Evolutionary conservation across 2,329 filamentous ascomycete genomes (phyloP).

Genomic region (Fusarium xylarioides): DNA sequence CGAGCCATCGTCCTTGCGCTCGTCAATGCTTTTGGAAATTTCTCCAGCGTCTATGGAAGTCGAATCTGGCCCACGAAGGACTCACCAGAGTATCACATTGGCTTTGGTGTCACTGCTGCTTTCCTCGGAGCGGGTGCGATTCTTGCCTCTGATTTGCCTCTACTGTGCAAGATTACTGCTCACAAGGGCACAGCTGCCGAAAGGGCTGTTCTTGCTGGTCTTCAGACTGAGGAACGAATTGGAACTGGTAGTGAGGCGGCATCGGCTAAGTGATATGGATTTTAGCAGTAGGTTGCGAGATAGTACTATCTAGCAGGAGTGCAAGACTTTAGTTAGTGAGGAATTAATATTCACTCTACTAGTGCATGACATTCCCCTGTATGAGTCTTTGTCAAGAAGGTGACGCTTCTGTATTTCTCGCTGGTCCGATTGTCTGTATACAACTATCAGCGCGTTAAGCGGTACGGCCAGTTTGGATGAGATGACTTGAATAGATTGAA

Average conservation of each 20-base stretch:
- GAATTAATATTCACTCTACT: background rate
- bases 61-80: background rate
- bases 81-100: background rate
- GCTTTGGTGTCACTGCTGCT: background rate
- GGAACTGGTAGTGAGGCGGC: background rate
- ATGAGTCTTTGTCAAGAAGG: background rate
- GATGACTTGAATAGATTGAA: background rate
- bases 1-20: background rate
- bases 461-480: slow-evolving; percentile 42
- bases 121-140: background rate
- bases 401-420: background rate
- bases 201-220: background rate
- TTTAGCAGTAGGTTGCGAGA: background rate
- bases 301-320: background rate
- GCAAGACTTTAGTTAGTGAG: background rate
- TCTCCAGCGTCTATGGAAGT: background rate
- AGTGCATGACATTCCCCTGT: background rate
- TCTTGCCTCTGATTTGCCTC: background rate
- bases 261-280: background rate
- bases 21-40: background rate
- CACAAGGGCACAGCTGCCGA: background rate
- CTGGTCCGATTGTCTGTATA: background rate
- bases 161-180: background rate
- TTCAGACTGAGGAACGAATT: background rate
- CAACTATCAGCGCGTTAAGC: slow-evolving; percentile 49